Evolutionary conservation across 768 basidiomycete genomes (phyloP).

Genomic region (Ephemerocybe angulata): DNA sequence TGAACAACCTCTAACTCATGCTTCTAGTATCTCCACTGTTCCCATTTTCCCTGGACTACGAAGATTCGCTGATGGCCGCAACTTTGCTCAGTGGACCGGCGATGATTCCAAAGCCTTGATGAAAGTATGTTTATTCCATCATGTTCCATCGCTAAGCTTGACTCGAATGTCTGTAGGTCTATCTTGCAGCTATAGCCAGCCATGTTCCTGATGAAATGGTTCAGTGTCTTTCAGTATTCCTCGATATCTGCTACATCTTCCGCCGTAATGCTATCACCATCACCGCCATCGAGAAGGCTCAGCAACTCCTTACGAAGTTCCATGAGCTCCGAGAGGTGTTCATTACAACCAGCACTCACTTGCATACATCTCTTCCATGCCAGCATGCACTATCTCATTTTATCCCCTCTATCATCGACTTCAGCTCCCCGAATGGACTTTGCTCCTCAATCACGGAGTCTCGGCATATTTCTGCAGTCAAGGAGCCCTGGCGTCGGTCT

Average conservation of each 20-base stretch:
- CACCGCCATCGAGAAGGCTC: slow-evolving; percentile 8
- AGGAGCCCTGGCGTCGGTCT: slow-evolving; percentile 31
- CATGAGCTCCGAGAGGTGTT: slow-evolving; percentile 28
- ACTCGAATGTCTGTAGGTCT: slow-evolving; percentile 14
- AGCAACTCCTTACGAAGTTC: slow-evolving; percentile 20
- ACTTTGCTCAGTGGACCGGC: slow-evolving; percentile 25
- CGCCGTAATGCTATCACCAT: slow-evolving; percentile 19
- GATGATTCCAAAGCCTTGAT: slow-evolving; percentile 33
- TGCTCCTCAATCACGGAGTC: slow-evolving; percentile 33
- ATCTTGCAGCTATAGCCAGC: slow-evolving; percentile 18
- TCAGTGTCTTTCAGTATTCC: slow-evolving; percentile 18
- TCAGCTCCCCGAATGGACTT: slow-evolving; percentile 26
- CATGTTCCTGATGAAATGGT: slow-evolving; percentile 18
- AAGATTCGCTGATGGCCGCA: slow-evolving; percentile 22
- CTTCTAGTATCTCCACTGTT: slow-evolving; percentile 16
- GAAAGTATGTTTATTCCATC: slow-evolving; percentile 21
- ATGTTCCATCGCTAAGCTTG: no score
- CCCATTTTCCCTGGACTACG: slow-evolving; percentile 18
- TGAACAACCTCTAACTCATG: no score
- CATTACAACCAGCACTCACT: slow-evolving; percentile 17
- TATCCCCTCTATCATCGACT: slow-evolving; percentile 15
- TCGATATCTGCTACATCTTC: slow-evolving; percentile 34
- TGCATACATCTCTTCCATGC: slow-evolving; percentile 21
- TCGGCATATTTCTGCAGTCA: slow-evolving; percentile 29
- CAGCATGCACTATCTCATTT: slow-evolving; percentile 27